phyloP scores from a whole-genome alignment of 176 grass and related monocot genomes.

The Zoysia pacifica region DNA sequence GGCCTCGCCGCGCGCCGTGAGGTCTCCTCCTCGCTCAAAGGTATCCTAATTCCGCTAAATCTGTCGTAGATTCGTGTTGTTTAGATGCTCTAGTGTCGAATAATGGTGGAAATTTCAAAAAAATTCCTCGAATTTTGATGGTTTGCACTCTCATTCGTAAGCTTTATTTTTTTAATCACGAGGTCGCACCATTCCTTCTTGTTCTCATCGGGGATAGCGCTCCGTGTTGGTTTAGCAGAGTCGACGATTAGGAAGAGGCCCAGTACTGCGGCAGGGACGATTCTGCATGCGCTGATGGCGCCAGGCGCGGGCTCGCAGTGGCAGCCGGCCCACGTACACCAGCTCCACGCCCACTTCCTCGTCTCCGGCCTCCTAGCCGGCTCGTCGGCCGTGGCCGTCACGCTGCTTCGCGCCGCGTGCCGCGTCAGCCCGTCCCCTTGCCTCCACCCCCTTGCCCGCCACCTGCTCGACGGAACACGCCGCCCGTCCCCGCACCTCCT shows the following conservation, averaged over 20 bases:
- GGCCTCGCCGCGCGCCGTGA: slow-evolving; percentile 71
- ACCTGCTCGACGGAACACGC: slow-evolving; percentile 31
- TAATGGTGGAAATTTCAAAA: background rate
- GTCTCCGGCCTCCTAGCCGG: slow-evolving; percentile 41
- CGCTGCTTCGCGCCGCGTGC: slow-evolving; percentile 39
- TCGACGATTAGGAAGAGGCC: slow-evolving; percentile 42
- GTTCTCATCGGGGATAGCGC: slow-evolving; percentile 20
- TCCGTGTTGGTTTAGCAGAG: slow-evolving; percentile 42
- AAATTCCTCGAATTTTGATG: slow-evolving; percentile 1
- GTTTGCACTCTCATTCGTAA: background rate
- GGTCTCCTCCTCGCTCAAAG: slow-evolving; percentile 85
- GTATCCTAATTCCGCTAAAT: slow-evolving; percentile 39
- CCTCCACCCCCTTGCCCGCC: slow-evolving; percentile 37
- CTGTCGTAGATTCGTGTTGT: background rate
- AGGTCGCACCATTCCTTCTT: slow-evolving; percentile 12
- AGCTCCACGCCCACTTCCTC: slow-evolving; percentile 46
- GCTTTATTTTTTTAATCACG: background rate
- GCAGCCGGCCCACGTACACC: slow-evolving; percentile 48
- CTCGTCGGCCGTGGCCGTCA: slow-evolving; percentile 18
- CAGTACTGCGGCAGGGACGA: slow-evolving; percentile 25
- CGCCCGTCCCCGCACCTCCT: slow-evolving; percentile 19
- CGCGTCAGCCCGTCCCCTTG: slow-evolving; percentile 25
- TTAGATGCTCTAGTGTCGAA: background rate
- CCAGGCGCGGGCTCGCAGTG: slow-evolving; percentile 11
- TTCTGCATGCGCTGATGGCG: background rate